Percentiles rank a stretch among this genome's conserved stretches.
Conservation (phyloP, 129 eudicot species). For the Tagetes erecta region DNA sequence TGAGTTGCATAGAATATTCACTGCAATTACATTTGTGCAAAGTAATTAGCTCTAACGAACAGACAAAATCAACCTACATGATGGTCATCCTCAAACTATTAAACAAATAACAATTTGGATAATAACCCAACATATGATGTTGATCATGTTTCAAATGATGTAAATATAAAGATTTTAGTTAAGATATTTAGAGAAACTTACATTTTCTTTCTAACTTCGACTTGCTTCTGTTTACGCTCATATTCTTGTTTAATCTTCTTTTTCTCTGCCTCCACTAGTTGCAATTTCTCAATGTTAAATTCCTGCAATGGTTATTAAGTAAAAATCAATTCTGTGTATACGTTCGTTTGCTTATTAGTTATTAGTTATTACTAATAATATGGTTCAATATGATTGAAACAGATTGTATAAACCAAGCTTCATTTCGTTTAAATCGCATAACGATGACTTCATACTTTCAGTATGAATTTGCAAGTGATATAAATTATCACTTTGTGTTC, state of each 20-base stretch:
- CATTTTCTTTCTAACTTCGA: constrained; percentile 86
- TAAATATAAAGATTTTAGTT: not conserved
- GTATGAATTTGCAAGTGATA: too few relatives aligned
- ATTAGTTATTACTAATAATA: not conserved
- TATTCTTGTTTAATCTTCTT: constrained; percentile 94
- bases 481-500: too few relatives aligned
- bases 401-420: not conserved
- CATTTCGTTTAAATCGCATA: not conserved
- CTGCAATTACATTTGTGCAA: constrained; percentile 38
- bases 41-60: constrained; percentile 7
- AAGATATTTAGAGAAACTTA: constrained; percentile 27
- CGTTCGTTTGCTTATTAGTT: not conserved
- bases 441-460: too few relatives aligned
- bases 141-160: not conserved
- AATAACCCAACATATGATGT: not conserved
- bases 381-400: not conserved
- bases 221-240: constrained; percentile 95
- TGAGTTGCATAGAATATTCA: constrained; percentile 95
- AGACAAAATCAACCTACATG: not conserved
- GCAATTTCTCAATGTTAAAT: constrained; percentile 90
- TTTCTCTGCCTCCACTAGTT: constrained; percentile 95
- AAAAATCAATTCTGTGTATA: not conserved
- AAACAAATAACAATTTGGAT: not conserved
- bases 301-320: constrained; percentile 39
- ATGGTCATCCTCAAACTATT: constrained; percentile 1